phyloP scores from a whole-genome alignment of 768 basidiomycete genomes.

The Mycena indigotica region DNA sequence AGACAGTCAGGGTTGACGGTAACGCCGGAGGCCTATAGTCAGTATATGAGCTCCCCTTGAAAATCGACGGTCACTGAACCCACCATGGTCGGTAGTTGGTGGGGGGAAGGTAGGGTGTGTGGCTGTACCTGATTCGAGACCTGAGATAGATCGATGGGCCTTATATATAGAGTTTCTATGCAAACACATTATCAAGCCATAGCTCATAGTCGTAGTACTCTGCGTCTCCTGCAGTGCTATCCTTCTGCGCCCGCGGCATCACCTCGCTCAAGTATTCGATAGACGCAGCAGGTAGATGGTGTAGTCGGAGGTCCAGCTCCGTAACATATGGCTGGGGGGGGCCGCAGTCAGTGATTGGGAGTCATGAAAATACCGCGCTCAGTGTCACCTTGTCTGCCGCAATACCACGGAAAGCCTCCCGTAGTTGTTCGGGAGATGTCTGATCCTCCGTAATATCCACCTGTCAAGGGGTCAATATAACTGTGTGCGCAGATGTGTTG shows the following conservation, averaged over 20 bases:
- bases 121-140: slow-evolving; percentile 26
- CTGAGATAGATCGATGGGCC: slow-evolving; percentile 12
- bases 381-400: slow-evolving; percentile 78
- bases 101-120: slow-evolving; percentile 25
- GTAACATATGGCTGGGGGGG: slow-evolving; percentile 84
- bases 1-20: slow-evolving; percentile 60
- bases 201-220: slow-evolving; percentile 83
- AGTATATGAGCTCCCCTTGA: background rate
- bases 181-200: slow-evolving; percentile 82
- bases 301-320: slow-evolving; percentile 86
- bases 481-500: too few relatives aligned
- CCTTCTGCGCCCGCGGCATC: slow-evolving; percentile 65
- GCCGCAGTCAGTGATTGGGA: slow-evolving; percentile 14
- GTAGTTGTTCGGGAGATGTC: slow-evolving; percentile 87
- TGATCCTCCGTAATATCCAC: slow-evolving; percentile 97
- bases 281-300: slow-evolving; percentile 71
- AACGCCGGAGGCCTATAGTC: slow-evolving; percentile 65
- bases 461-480: slow-evolving; percentile 48
- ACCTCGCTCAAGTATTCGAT: slow-evolving; percentile 82
- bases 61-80: slow-evolving; percentile 10
- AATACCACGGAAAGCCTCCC: slow-evolving; percentile 90
- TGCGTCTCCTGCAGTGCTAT: slow-evolving; percentile 58
- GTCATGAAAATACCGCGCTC: slow-evolving; percentile 13
- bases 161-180: slow-evolving; percentile 43
- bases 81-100: slow-evolving; percentile 35